A percentile compares a stretch with the other conserved stretches of the same genome.
phyloP scores from a whole-genome alignment of 176 grass and related monocot genomes.

The Saccharum spontaneum region DNA sequence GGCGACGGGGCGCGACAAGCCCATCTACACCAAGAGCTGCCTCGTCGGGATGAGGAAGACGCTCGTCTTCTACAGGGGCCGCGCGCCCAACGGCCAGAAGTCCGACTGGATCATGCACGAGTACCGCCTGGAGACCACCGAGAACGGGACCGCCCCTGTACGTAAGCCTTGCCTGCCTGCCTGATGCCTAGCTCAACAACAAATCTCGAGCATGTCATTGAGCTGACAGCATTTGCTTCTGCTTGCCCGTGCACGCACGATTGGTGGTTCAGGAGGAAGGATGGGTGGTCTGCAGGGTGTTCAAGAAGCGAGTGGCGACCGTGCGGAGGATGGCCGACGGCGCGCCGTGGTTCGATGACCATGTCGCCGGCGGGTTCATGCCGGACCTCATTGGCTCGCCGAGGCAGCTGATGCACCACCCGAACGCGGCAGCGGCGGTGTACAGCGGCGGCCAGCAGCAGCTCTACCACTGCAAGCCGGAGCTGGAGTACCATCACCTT shows the following conservation, averaged over 20 bases:
- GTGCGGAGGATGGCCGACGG: slow-evolving; percentile 48
- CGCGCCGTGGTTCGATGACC: slow-evolving; percentile 74
- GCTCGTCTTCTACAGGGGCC: slow-evolving; percentile 89
- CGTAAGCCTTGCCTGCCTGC: not conserved
- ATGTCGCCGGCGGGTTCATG: slow-evolving; percentile 43
- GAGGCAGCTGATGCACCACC: slow-evolving; percentile 36
- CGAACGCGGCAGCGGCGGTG: not conserved
- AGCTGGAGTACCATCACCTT: slow-evolving; percentile 74
- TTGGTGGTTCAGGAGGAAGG: slow-evolving; percentile 70
- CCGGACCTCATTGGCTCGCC: slow-evolving; percentile 53
- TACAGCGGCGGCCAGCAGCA: slow-evolving; percentile 44
- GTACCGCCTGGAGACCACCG: slow-evolving; percentile 86
- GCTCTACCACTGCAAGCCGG: slow-evolving; percentile 77
- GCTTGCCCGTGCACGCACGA: not conserved
- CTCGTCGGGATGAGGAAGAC: slow-evolving; percentile 96
- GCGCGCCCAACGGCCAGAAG: slow-evolving; percentile 91
- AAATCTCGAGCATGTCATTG: not conserved
- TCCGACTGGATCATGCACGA: slow-evolving; percentile 99
- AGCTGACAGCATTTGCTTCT: not conserved
- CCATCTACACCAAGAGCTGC: slow-evolving; percentile 74
- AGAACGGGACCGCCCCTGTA: slow-evolving; percentile 62
- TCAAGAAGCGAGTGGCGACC: slow-evolving; percentile 77
- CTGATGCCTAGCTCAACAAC: not conserved
- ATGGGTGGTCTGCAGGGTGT: slow-evolving; percentile 96
- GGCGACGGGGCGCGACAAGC: slow-evolving; percentile 95